Evolutionary conservation across 2,329 filamentous ascomycete species (phyloP).

Genomic region (Beauveria pseudobassiana): DNA sequence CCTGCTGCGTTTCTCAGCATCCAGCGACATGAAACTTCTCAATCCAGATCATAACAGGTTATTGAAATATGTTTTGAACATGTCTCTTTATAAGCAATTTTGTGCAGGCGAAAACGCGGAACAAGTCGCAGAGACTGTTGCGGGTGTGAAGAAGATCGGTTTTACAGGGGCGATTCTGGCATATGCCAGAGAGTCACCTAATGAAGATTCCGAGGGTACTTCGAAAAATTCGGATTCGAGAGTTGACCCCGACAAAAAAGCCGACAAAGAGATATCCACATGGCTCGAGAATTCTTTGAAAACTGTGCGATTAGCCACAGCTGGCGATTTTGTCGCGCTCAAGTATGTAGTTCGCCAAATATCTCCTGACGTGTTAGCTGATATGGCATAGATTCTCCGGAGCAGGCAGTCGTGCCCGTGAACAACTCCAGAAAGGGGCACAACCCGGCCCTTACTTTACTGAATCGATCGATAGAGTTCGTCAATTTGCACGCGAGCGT

Average conservation of each 20-base stretch:
- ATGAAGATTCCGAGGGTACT: not conserved
- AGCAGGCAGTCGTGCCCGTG: not conserved
- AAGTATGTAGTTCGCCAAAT: not conserved
- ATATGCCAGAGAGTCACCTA: constrained; percentile 4
- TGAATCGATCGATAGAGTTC: not conserved
- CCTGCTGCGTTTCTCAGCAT: not conserved
- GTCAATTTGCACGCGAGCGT: not conserved
- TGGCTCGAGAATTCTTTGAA: constrained; percentile 4
- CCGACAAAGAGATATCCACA: not conserved
- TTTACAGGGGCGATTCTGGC: constrained; percentile 1
- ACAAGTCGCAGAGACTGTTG: not conserved
- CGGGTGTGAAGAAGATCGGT: not conserved
- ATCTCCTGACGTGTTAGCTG: not conserved
- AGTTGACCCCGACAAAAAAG: not conserved
- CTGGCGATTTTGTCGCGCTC: constrained; percentile 8
- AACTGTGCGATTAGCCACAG: not conserved
- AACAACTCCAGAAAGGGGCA: not conserved
- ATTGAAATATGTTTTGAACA: constrained; percentile 38
- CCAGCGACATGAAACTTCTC: constrained; percentile 16
- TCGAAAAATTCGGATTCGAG: not conserved
- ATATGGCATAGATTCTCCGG: not conserved
- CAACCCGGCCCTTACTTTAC: not conserved
- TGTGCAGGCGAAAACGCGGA: constrained; percentile 40
- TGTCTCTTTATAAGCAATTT: constrained; percentile 48
- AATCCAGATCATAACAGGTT: constrained; percentile 44